Conservation (phyloP, 352 stramenopile species). For the Phytophthora quininea region DNA sequence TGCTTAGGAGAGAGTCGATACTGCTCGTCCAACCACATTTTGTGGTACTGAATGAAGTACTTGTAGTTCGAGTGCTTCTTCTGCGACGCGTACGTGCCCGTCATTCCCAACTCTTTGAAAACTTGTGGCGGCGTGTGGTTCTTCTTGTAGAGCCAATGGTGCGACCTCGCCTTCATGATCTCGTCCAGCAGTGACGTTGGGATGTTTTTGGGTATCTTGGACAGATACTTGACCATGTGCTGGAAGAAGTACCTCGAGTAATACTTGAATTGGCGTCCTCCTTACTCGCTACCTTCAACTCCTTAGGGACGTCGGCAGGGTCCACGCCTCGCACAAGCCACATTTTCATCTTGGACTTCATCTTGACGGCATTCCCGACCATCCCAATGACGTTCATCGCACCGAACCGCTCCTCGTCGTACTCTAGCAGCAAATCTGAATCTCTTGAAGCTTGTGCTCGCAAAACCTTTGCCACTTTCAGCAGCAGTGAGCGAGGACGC, state of each 20-base stretch:
- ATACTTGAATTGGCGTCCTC: slow-evolving; percentile 28
- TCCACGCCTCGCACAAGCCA: slow-evolving; percentile 10
- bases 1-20: slow-evolving; percentile 5
- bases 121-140: slow-evolving; percentile 18
- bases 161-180: slow-evolving; percentile 19
- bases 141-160: slow-evolving; percentile 7
- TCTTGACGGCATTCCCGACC: slow-evolving; percentile 12
- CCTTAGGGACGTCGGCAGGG: slow-evolving; percentile 13
- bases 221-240: slow-evolving; percentile 22
- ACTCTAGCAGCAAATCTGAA: background rate
- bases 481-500: background rate
- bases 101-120: slow-evolving; percentile 18
- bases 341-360: slow-evolving; percentile 14
- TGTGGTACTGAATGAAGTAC: slow-evolving; percentile 16
- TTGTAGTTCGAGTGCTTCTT: slow-evolving; percentile 8
- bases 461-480: background rate
- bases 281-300: slow-evolving; percentile 11
- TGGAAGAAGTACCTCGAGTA: slow-evolving; percentile 29
- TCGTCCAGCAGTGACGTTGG: slow-evolving; percentile 2
- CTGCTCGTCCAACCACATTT: slow-evolving; percentile 17
- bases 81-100: slow-evolving; percentile 7
- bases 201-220: slow-evolving; percentile 8
- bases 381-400: background rate
- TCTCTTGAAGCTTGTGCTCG: too few species aligned
- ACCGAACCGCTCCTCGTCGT: slow-evolving; percentile 8